These are phyloP conservation scores for Colletotrichum camelliae DNA, from an alignment of 2,329 filamentous ascomycete genomes.

Conservation along the genomic window DNA sequence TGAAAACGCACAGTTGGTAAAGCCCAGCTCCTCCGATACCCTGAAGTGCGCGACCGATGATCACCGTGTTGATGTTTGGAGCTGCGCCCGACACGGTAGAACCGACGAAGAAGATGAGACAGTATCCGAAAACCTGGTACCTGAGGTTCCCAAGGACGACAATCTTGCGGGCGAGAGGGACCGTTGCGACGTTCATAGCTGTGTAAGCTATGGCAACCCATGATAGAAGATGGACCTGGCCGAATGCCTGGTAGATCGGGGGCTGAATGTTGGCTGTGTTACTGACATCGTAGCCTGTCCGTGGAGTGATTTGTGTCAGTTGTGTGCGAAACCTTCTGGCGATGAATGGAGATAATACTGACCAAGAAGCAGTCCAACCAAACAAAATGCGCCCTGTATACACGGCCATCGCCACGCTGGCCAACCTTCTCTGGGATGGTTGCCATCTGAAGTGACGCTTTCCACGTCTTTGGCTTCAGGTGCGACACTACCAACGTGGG, in stretches of 20 bases:
- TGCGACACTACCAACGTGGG: not conserved
- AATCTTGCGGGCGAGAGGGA: conserved; percentile 38
- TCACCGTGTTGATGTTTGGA: conserved; percentile 30
- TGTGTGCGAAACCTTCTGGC: not conserved
- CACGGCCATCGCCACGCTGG: conserved; percentile 5
- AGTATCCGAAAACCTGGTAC: conserved; percentile 28
- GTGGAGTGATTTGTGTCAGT: not conserved
- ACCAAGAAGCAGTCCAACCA: conserved; percentile 10
- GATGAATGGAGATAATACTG: not conserved
- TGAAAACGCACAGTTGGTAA: conserved; percentile 33
- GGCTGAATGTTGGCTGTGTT: conserved; percentile 60
- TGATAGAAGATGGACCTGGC: conserved; percentile 40
- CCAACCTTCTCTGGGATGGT: not conserved
- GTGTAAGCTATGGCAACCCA: conserved; percentile 44
- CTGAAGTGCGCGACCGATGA: conserved; percentile 36
- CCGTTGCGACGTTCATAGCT: conserved; percentile 35
- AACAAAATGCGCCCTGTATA: not conserved
- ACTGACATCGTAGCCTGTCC: conserved; percentile 44
- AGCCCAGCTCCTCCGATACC: conserved; percentile 33
- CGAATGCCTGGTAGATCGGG: conserved; percentile 59
- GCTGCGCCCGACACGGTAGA: conserved; percentile 34
- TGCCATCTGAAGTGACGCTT: not conserved
- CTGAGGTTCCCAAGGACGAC: conserved; percentile 37
- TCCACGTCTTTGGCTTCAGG: not conserved
- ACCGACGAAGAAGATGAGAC: conserved; percentile 32